Evolutionary conservation across 1,284 basidiomycete species (phyloP), one percentile per base, ranked within the genome.

Genomic region (Moniliella sp.): DNA sequence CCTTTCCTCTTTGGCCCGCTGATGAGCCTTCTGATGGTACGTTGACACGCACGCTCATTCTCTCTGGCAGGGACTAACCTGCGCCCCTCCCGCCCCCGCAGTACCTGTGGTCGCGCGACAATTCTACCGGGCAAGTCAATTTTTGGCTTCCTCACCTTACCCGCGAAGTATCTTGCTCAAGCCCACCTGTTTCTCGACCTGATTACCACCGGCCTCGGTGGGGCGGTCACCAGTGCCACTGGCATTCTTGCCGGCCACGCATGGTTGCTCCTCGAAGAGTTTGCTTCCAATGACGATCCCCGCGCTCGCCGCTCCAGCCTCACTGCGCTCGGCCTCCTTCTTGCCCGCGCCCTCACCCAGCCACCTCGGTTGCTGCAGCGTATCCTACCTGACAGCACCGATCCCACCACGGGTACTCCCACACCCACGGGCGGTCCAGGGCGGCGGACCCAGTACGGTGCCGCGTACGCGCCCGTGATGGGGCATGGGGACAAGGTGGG

Each of bases 121-220:
- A 51, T 26, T 40, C 43, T 4, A n/a, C n/a, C 17, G 30, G 5
- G 36, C 38, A 5, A 43, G 27, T 37, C 35, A 3, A 32, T 57
- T 21, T 48, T 57, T 25, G 54, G 54, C 5, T 29, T 54, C 18
- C 31, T 56, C 27, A 48, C 29, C n/a, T 27, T 42, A 14, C 77
- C 76, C 0, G 61, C 77, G 37, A 62, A 65, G 37, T 84, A 76
- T 57, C 69, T 78, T 40, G 78, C 82, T 0, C 46, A 47, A 18
- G 29, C 12, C 12, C 18, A 15, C 7, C 21, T 23, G 21, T 7
- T 23, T 7, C 21, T 23, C 8, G 21, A 23, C n/a, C 21, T 23
- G n/a, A n/a, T 23, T n/a, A n/a, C n/a, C 21, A n/a, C 8, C 7
- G n/a, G 21, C 21, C 8, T 23, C 8, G 21, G 21, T 23, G 8